A percentile compares a stretch with the other conserved stretches of the same genome.
Evolutionary conservation across 2,329 filamentous ascomycete species (phyloP).

Genomic region (Chrysoporthe austroafricana): DNA sequence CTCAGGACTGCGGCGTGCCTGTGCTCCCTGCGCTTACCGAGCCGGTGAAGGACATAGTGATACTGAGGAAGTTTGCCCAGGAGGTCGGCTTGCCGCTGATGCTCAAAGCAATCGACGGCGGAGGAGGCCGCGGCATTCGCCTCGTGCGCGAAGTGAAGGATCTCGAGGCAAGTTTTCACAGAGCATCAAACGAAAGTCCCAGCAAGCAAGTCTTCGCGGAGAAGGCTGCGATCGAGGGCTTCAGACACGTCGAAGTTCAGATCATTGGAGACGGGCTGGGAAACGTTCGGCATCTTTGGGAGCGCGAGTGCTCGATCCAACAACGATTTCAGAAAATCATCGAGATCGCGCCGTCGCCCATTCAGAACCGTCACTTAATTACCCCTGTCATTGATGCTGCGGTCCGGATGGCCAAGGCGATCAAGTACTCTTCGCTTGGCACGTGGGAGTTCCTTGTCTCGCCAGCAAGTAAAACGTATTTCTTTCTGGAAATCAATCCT

Average conservation of each 20-base stretch:
- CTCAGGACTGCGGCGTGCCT: slow-evolving; percentile 13
- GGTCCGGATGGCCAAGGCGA: slow-evolving; percentile 40
- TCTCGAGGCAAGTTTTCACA: slow-evolving; percentile 49
- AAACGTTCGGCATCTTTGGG: slow-evolving; percentile 58
- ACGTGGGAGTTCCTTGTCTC: slow-evolving; percentile 69
- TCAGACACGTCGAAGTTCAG: slow-evolving; percentile 65
- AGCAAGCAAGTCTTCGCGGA: slow-evolving; percentile 44
- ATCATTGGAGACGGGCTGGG: slow-evolving; percentile 60
- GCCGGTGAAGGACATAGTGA: neutral
- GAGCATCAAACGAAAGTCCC: slow-evolving; percentile 62
- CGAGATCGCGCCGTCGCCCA: slow-evolving; percentile 59
- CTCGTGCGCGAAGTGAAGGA: slow-evolving; percentile 50
- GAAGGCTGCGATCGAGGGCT: slow-evolving; percentile 34
- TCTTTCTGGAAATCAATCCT: slow-evolving; percentile 65
- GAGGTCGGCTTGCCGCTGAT: slow-evolving; percentile 18
- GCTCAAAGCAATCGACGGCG: slow-evolving; percentile 67
- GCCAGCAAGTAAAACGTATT: slow-evolving; percentile 51
- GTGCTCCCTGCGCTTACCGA: slow-evolving; percentile 11
- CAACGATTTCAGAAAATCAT: slow-evolving; percentile 64
- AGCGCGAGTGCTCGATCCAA: slow-evolving; percentile 64
- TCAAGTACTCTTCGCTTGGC: slow-evolving; percentile 61
- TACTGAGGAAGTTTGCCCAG: neutral
- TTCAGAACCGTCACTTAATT: slow-evolving; percentile 50
- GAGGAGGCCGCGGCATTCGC: slow-evolving; percentile 63
- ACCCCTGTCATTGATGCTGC: slow-evolving; percentile 20